Evolutionary conservation across 2,329 filamentous ascomycete species (phyloP), one percentile per base, ranked within the genome.

Genomic region (Clonostachys byssicola): DNA sequence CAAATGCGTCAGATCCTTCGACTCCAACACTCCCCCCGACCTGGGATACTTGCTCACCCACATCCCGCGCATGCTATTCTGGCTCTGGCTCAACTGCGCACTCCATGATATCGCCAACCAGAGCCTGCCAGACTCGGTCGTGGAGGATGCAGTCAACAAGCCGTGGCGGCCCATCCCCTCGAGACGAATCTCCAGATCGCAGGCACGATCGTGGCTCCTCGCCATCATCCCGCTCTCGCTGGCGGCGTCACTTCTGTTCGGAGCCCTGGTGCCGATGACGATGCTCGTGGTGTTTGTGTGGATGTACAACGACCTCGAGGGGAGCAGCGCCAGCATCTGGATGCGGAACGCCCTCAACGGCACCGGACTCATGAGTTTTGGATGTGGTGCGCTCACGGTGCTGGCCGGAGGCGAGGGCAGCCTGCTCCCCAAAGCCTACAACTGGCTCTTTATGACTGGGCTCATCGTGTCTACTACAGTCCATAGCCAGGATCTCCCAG

Each of bases 221-320:
- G 18, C 47, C 3, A 40, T 51, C 4, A 55, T 62, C 10, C 54
- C 57, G 5, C 7, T 56, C 4, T 51, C 52, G 3, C 43, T 59
- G 2, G 46, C 41, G 2, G 12, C 49, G 3, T 54, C 58, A 40
- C 3, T 43, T 2, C 12, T 46, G 1, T 16, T 56, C 3, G 56
- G 55, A 5, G 50, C 49, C 2, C 48, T 57, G 35, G 46, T 40
- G 8, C 56, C 58, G 1, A 53, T 55, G 20, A 44, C 52, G 12
- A 50, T 46, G 1, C 50, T 63, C 23, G 55, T 61, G 56, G 44
- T 48, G 2, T 38, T 63, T 5, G 40, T 60, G 17, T 62, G 59
- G 58, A 49, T 60, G 50, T 64, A 64, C 48, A 63, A 64, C 43
- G 59, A 63, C 30, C 54, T 63, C 2, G 56, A 58, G 16, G 60